Conservation (phyloP, 2,329 filamentous ascomycete species). For the Graphiopsis chlorocephala region DNA sequence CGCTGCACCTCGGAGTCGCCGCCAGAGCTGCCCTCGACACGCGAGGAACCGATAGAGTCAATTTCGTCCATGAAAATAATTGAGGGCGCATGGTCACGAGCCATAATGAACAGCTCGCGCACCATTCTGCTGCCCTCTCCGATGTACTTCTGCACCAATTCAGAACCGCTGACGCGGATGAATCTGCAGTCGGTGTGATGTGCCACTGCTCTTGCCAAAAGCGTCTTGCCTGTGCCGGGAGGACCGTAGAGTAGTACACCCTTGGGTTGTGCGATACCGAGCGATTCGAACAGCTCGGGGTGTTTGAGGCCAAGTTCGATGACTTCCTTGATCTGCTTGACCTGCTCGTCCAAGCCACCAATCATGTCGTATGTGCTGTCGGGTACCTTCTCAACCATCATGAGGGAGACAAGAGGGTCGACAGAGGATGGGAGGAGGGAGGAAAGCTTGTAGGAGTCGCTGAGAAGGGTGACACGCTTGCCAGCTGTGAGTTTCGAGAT, state of each 20-base stretch:
- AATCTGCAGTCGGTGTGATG: slow-evolving; percentile 99
- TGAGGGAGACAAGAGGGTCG: slow-evolving; percentile 95
- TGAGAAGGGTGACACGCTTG: slow-evolving; percentile 94
- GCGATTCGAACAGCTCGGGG: slow-evolving; percentile 97
- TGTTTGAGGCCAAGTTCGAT: slow-evolving; percentile 98
- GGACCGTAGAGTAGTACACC: slow-evolving; percentile 95
- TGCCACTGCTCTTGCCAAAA: slow-evolving; percentile 90
- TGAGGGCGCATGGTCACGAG: slow-evolving; percentile 91
- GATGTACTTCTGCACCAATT: slow-evolving; percentile 98
- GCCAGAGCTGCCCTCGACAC: slow-evolving; percentile 97
- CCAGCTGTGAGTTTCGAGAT: slow-evolving; percentile 93
- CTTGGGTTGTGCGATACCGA: slow-evolving; percentile 97
- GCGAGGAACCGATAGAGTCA: slow-evolving; percentile 97
- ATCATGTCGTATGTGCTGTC: slow-evolving; percentile 99
- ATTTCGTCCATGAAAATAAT: slow-evolving; percentile 99
- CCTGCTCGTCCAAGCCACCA: slow-evolving; percentile 95
- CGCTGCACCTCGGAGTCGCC: slow-evolving; percentile 97
- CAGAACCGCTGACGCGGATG: slow-evolving; percentile 92
- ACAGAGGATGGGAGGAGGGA: slow-evolving; percentile 98
- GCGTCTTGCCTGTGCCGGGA: slow-evolving; percentile 93
- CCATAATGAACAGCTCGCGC: slow-evolving; percentile 98
- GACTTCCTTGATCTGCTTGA: slow-evolving; percentile 99
- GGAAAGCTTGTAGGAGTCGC: slow-evolving; percentile 97
- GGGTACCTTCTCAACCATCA: slow-evolving; percentile 99
- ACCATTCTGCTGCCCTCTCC: slow-evolving; percentile 98